phyloP scores from a whole-genome alignment of 148 eudicot species.

The Pharnaceum exiguum region DNA sequence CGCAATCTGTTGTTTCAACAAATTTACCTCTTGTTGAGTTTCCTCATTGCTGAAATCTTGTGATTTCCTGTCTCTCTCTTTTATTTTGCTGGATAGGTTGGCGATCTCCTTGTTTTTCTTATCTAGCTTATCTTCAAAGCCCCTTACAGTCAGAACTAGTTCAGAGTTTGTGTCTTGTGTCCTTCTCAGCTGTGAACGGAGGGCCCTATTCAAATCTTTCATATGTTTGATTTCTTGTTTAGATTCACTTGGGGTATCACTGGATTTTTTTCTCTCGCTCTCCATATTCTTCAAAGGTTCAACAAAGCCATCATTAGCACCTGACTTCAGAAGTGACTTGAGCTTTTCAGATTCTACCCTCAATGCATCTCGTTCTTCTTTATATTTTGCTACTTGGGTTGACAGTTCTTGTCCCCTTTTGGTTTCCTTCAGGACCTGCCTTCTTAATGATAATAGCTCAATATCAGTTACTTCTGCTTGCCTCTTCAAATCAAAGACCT shows the following conservation, averaged over 20 bases:
- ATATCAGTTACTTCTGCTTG: constrained; percentile 71
- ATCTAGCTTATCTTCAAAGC: constrained; percentile 57
- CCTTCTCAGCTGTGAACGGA: constrained; percentile 54
- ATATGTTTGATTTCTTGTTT: constrained; percentile 45
- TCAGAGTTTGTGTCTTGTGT: constrained; percentile 92
- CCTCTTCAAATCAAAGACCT: constrained; percentile 50
- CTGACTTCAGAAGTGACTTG: constrained; percentile 22
- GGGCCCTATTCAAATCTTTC: constrained; percentile 42
- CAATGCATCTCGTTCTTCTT: constrained; percentile 59
- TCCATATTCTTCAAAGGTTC: constrained; percentile 28
- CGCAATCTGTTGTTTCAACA: constrained; percentile 36
- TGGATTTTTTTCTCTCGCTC: constrained; percentile 24
- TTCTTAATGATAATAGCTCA: constrained; percentile 75
- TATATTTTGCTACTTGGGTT: constrained; percentile 41
- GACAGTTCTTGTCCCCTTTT: constrained; percentile 66
- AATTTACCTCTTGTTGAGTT: constrained; percentile 29
- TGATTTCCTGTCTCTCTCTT: constrained; percentile 20
- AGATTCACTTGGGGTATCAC: constrained; percentile 31
- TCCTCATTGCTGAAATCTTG: constrained; percentile 22
- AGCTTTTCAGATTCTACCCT: constrained; percentile 50
- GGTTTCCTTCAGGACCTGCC: constrained; percentile 74
- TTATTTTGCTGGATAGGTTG: constrained; percentile 35
- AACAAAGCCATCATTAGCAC: constrained; percentile 15
- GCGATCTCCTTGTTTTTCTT: constrained; percentile 49
- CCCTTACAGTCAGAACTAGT: constrained; percentile 61